phyloP scores from a whole-genome alignment of 2,329 filamentous ascomycete genomes.

The Sporothrix inflata region DNA sequence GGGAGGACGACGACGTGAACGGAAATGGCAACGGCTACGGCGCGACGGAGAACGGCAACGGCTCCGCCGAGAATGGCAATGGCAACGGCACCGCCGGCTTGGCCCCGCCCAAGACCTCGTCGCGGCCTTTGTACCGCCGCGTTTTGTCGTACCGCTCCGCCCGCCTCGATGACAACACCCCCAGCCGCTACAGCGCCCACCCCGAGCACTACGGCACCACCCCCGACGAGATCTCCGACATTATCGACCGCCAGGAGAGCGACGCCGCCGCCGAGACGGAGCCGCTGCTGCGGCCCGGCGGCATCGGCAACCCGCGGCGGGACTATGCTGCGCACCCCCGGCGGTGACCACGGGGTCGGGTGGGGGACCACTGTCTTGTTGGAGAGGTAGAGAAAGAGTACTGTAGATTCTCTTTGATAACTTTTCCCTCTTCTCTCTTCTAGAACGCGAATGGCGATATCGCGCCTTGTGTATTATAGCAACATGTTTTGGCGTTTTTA shows the following conservation, averaged over 20 bases:
- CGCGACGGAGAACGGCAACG: conserved; percentile 33
- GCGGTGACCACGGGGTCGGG: background rate
- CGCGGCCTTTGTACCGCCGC: conserved; percentile 41
- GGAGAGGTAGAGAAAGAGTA: too few species aligned
- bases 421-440: too few species aligned
- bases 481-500: background rate
- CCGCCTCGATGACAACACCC: conserved; percentile 55
- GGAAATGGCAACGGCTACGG: conserved; percentile 37
- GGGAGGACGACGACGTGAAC: conserved; percentile 10
- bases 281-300: conserved; percentile 54
- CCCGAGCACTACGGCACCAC: conserved; percentile 57
- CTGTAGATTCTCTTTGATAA: too few species aligned
- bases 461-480: background rate
- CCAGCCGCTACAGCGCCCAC: conserved; percentile 56
- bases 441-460: background rate
- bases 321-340: conserved; percentile 23
- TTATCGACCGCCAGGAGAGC: conserved; percentile 54
- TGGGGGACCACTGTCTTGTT: too few species aligned
- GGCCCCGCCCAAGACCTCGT: conserved; percentile 41
- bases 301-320: conserved; percentile 49
- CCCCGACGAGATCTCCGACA: conserved; percentile 55
- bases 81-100: background rate
- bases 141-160: conserved; percentile 48
- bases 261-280: conserved; percentile 56
- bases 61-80: conserved; percentile 30